These are phyloP conservation scores for Adansonia rubrostipa DNA, from an alignment of 441 rosid genomes.

Conservation along the genomic window DNA sequence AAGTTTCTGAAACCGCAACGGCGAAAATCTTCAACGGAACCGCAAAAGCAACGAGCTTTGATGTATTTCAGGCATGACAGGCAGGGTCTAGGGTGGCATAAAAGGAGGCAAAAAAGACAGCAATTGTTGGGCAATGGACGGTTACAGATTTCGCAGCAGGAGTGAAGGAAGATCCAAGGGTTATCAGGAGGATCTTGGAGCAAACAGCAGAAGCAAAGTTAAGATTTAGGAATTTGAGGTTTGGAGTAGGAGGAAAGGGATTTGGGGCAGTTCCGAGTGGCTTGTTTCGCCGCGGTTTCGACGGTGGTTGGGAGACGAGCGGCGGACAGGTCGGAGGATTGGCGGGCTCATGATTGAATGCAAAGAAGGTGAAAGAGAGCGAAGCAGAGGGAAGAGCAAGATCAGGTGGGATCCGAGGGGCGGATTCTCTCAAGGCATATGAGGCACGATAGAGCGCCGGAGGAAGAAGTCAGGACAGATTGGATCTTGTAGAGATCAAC, in stretches of 20 bases:
- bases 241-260: slow-evolving; percentile 65
- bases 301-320: slow-evolving; percentile 66
- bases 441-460: slow-evolving; percentile 86
- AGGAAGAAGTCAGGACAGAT: slow-evolving; percentile 79
- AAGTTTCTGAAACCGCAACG: slow-evolving; percentile 74
- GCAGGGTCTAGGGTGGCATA: slow-evolving; percentile 95
- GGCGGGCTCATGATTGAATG: slow-evolving; percentile 94
- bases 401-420: slow-evolving; percentile 85
- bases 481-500: slow-evolving; percentile 80
- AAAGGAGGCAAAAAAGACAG: slow-evolving; percentile 74
- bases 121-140: slow-evolving; percentile 64
- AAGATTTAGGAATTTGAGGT: slow-evolving; percentile 60
- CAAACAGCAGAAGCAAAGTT: slow-evolving; percentile 82
- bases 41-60: slow-evolving; percentile 65
- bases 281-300: slow-evolving; percentile 45
- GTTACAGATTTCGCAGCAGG: slow-evolving; percentile 82
- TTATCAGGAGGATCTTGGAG: slow-evolving; percentile 70
- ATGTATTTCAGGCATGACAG: slow-evolving; percentile 82
- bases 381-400: slow-evolving; percentile 80
- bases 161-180: slow-evolving; percentile 91
- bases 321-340: slow-evolving; percentile 69
- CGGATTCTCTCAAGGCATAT: slow-evolving; percentile 89
- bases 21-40: slow-evolving; percentile 60
- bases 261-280: slow-evolving; percentile 88
- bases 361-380: slow-evolving; percentile 82